Evolutionary conservation across 2,329 filamentous ascomycete genomes (phyloP).

Genomic region (Fusarium xylarioides): DNA sequence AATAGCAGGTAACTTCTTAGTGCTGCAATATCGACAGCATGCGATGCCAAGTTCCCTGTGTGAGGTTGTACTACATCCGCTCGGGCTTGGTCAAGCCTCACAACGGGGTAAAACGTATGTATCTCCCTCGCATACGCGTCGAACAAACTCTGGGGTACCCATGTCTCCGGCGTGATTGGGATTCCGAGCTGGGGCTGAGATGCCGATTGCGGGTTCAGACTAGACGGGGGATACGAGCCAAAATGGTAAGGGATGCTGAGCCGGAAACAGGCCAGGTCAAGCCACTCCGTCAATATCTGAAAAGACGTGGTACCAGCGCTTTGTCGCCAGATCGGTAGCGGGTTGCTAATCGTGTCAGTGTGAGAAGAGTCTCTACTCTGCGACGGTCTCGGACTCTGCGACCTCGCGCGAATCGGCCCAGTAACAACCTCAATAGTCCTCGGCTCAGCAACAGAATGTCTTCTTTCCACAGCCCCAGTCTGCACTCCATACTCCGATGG

Average conservation of each 20-base stretch:
- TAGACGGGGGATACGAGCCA: background rate
- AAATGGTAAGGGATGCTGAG: constrained; percentile 9
- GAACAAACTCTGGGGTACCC: background rate
- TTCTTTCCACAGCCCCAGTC: background rate
- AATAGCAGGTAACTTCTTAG: background rate
- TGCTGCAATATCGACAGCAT: accelerated
- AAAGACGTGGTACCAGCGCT: background rate
- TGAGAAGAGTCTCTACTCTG: constrained; percentile 10
- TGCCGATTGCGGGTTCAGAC: background rate
- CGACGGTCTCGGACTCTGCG: background rate
- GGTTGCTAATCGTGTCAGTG: constrained; percentile 1
- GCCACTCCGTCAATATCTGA: constrained; percentile 3
- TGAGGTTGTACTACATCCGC: background rate
- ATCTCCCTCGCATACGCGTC: constrained; percentile 3
- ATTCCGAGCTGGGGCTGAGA: background rate
- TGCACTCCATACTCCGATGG: background rate
- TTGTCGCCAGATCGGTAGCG: background rate
- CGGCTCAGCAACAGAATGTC: background rate
- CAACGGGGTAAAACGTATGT: background rate
- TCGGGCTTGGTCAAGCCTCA: background rate
- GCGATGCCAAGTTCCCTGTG: accelerated
- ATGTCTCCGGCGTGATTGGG: background rate
- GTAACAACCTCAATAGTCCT: background rate
- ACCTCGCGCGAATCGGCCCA: background rate
- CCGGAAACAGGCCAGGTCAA: background rate